Evolutionary conservation across 306 rosid genomes (phyloP).

Genomic region (Acacia melanoxylon): DNA sequence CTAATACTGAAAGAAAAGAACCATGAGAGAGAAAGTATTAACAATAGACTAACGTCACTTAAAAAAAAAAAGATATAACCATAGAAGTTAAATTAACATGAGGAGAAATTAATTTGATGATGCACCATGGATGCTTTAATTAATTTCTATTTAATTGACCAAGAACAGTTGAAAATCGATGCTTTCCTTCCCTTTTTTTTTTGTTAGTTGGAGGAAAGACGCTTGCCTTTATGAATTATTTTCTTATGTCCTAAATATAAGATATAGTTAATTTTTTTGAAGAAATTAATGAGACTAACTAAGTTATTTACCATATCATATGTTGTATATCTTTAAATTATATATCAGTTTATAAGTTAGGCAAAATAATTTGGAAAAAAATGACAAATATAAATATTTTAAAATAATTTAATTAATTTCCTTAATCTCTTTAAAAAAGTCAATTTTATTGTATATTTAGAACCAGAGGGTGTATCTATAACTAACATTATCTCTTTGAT

Average conservation of each 20-base stretch:
- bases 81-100: not conserved
- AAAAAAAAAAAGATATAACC: not conserved
- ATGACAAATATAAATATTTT: no score
- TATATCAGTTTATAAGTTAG: no score
- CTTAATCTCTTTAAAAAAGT: no score
- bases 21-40: not conserved
- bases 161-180: not conserved
- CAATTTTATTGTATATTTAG: no score
- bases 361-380: no score
- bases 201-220: not conserved
- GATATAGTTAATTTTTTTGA: no score
- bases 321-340: no score
- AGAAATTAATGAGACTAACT: no score
- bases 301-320: no score
- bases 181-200: not conserved
- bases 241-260: no score
- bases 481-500: not conserved
- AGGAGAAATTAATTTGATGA: not conserved
- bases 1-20: not conserved
- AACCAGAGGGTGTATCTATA: not conserved
- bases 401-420: no score
- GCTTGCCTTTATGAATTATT: not conserved
- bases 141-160: slow-evolving; percentile 20
- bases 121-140: not conserved
- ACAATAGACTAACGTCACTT: not conserved